Base-by-base conservation (phyloP, 805 yeast genomes). In the Clavispora vitiphila region DNA sequence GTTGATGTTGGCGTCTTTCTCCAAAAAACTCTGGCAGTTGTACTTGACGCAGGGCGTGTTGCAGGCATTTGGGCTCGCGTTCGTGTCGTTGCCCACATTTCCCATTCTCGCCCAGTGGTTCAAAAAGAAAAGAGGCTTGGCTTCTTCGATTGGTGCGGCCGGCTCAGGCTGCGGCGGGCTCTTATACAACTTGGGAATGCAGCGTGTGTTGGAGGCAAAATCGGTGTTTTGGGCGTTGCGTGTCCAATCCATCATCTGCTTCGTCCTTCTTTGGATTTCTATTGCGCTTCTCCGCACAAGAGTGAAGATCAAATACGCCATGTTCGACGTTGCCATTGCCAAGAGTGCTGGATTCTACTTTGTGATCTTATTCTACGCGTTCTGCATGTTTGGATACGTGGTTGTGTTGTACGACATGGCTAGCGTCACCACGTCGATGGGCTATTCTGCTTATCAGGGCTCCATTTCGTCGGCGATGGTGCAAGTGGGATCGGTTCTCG, bases 81-180 rank as follows among this genome's bases (percentile, higher is more conserved):
- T 78, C 12, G 65, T 80, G 29, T 74, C 78, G 40, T 69, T 80
- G 3, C 83, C 91, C 1, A 79, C 77, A 4, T 62, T 78, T 16
- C 69, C 79, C 2, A 60, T 83, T n/a, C 53, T 84, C 21, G 88
- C 89, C 0, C 86, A 79, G 41, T 84, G 86, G 83, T 85, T 85
- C 57, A 60, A 77, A 34, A 80, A 76, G 49, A 80, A 65, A 44
- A 68, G 90, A 50, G 81, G 81, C 1, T 58, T 74, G 24, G 79
- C 79, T 2, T 57, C 69, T 52, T 81, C 80, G 2, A 61, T 77
- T 15, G 55, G 65, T 3, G 69, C 69, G 7, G 53, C 72, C 2
- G 82, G 82, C 1, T 62, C 78, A 6, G 76, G 78, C 12, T 43
- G 72, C 1, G 82, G 81, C 4, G 81, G 81, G 12, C 55, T 76